phyloP scores from a whole-genome alignment of 1,284 basidiomycete genomes.

The Cryptococcus jaspeensis region DNA sequence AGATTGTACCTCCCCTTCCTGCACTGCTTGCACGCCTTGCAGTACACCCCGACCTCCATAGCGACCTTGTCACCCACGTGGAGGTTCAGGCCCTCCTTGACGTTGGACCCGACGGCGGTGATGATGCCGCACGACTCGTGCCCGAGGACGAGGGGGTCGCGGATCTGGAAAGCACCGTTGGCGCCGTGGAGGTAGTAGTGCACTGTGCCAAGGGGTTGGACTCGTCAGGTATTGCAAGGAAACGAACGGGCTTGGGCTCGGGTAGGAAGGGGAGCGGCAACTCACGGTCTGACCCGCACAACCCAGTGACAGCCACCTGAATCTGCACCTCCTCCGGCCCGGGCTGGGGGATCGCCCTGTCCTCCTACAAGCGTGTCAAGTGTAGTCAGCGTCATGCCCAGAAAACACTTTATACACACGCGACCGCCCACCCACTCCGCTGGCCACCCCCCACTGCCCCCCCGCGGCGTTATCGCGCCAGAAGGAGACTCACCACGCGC shows the following conservation, averaged over 20 bases:
- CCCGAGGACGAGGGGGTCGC: slow-evolving; percentile 81
- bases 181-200: slow-evolving; percentile 86
- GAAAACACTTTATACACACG: background rate
- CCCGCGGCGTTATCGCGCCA: background rate
- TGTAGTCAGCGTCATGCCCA: background rate
- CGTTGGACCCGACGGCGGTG: slow-evolving; percentile 36
- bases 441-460: background rate
- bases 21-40: slow-evolving; percentile 59
- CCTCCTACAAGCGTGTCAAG: slow-evolving; percentile 38
- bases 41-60: slow-evolving; percentile 89
- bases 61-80: slow-evolving; percentile 84
- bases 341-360: slow-evolving; percentile 46
- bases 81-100: slow-evolving; percentile 51
- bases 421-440: background rate
- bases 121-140: slow-evolving; percentile 82
- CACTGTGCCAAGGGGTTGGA: slow-evolving; percentile 55
- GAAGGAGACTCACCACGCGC: slow-evolving; percentile 49
- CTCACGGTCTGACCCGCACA: slow-evolving; percentile 87
- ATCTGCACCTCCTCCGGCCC: slow-evolving; percentile 49
- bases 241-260: background rate
- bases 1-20: slow-evolving; percentile 86
- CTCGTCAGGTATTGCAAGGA: background rate
- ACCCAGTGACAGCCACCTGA: slow-evolving; percentile 71
- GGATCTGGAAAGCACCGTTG: slow-evolving; percentile 85
- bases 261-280: slow-evolving; percentile 13